These are phyloP conservation scores for Penicillium sp. DNA, from an alignment of 2,329 filamentous ascomycete genomes.

Conservation along the genomic window DNA sequence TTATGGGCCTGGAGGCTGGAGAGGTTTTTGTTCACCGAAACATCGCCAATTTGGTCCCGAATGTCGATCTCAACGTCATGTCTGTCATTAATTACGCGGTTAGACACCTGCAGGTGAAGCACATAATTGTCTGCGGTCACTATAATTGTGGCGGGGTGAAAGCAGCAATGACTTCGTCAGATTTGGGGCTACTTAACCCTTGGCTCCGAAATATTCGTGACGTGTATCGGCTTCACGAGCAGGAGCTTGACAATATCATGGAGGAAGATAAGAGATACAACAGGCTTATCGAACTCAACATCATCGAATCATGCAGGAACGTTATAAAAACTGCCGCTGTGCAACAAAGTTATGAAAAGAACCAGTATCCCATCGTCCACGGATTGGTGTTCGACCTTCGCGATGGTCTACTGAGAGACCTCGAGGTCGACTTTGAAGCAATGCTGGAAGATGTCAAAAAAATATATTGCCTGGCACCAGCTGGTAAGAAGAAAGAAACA, in stretches of 20 bases:
- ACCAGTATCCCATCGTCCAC: conserved; percentile 71
- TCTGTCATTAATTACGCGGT: conserved; percentile 40
- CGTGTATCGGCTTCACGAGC: conserved; percentile 72
- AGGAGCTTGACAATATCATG: conserved; percentile 60
- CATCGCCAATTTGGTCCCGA: conserved; percentile 39
- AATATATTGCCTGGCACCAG: conserved; percentile 17
- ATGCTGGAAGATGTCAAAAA: conserved; percentile 49
- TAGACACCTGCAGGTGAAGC: conserved; percentile 57
- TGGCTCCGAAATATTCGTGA: conserved; percentile 73
- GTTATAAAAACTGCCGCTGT: conserved; percentile 55
- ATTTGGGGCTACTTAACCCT: conserved; percentile 72
- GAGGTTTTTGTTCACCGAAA: conserved; percentile 41
- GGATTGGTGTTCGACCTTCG: conserved; percentile 74
- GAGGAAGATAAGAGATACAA: conserved; percentile 28
- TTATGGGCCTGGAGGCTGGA: conserved; percentile 37
- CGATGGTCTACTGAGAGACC: conserved; percentile 68
- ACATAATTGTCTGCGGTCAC: conserved; percentile 73
- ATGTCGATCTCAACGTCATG: conserved; percentile 35
- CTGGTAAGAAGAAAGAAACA: background rate
- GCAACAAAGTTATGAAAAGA: conserved; percentile 64
- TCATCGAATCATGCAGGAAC: conserved; percentile 35
- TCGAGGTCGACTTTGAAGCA: conserved; percentile 65
- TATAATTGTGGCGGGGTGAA: conserved; percentile 69
- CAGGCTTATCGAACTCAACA: conserved; percentile 35
- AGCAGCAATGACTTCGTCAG: conserved; percentile 66